A percentile compares a stretch with the other conserved stretches of the same genome.
Conservation (phyloP, 1,284 basidiomycete species). For the Anthracocystis walkeri region DNA sequence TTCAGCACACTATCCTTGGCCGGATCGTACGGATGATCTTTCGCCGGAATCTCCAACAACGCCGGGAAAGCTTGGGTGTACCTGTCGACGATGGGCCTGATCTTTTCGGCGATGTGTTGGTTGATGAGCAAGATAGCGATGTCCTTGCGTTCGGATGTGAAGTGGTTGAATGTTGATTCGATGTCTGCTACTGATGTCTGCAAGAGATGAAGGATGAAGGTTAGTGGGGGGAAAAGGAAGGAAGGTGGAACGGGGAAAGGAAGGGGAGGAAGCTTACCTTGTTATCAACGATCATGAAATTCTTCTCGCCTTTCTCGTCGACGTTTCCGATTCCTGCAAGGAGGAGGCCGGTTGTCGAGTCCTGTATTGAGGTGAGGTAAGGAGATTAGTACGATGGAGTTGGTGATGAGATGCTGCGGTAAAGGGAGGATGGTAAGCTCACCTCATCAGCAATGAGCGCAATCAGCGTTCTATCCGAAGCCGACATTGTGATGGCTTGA, state of each 20-base stretch:
- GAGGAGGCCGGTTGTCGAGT: constrained; percentile 68
- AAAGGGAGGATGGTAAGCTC: constrained; percentile 5
- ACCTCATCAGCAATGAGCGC: constrained; percentile 64
- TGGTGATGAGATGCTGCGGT: neutral
- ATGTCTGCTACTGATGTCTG: constrained; percentile 63
- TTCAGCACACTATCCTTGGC: constrained; percentile 96
- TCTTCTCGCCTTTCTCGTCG: constrained; percentile 62
- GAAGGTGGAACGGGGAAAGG: no score
- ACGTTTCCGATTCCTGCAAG: constrained; percentile 68
- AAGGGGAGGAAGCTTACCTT: constrained; percentile 37
- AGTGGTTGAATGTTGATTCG: constrained; percentile 61
- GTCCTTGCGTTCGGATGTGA: constrained; percentile 63
- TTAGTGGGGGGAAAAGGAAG: neutral
- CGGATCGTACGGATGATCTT: constrained; percentile 80
- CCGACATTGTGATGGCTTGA: constrained; percentile 32
- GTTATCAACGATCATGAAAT: constrained; percentile 67
- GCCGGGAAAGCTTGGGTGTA: constrained; percentile 97
- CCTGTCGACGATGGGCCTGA: constrained; percentile 91
- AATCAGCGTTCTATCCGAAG: constrained; percentile 58
- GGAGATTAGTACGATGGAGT: neutral
- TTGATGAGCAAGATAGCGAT: constrained; percentile 69
- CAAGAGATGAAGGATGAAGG: neutral
- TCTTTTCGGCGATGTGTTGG: constrained; percentile 79
- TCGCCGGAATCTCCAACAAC: constrained; percentile 94
- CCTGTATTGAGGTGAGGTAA: constrained; percentile 28